A percentile compares a stretch with the other conserved stretches of the same genome.
These are phyloP conservation scores for Cyclostephanos invisitatus DNA, from an alignment of 108 stramenopile species.

Conservation along the genomic window DNA sequence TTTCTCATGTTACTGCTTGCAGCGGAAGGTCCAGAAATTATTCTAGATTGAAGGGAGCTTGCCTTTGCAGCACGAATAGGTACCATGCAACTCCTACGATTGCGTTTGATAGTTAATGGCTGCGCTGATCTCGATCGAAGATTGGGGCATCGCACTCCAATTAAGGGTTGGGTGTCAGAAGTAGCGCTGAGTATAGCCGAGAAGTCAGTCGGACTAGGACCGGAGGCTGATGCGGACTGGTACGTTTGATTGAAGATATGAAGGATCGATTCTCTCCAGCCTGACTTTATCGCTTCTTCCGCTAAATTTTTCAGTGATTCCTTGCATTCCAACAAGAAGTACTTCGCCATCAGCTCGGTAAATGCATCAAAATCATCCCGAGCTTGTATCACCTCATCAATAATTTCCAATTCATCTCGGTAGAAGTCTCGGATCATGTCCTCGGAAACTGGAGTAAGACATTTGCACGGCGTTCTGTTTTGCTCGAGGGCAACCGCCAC, in stretches of 20 bases:
- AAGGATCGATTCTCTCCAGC: conserved; percentile 38
- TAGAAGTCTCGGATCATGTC: conserved; percentile 30
- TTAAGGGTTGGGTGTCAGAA: neutral
- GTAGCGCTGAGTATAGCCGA: conserved; percentile 1
- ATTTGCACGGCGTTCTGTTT: conserved; percentile 63
- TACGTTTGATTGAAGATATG: conserved; percentile 27
- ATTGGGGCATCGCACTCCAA: conserved; percentile 3
- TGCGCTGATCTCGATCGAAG: conserved; percentile 36
- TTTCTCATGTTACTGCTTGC: conserved; percentile 38
- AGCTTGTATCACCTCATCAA: neutral
- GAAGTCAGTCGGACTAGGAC: neutral
- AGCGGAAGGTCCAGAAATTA: conserved; percentile 39
- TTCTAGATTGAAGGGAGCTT: conserved; percentile 42
- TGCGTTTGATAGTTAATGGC: conserved; percentile 33
- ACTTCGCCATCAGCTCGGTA: conserved; percentile 17
- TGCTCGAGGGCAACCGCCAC: conserved; percentile 41
- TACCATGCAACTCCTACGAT: conserved; percentile 27
- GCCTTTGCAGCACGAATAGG: conserved; percentile 61
- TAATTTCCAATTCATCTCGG: conserved; percentile 12
- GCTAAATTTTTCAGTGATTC: conserved; percentile 26
- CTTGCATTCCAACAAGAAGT: conserved; percentile 27
- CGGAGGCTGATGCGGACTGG: neutral
- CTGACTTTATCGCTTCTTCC: conserved; percentile 30
- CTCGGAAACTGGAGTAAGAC: conserved; percentile 55
- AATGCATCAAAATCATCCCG: conserved; percentile 2